Conservation (phyloP, 257 asterid genomes). For the Mitragyna speciosa region DNA sequence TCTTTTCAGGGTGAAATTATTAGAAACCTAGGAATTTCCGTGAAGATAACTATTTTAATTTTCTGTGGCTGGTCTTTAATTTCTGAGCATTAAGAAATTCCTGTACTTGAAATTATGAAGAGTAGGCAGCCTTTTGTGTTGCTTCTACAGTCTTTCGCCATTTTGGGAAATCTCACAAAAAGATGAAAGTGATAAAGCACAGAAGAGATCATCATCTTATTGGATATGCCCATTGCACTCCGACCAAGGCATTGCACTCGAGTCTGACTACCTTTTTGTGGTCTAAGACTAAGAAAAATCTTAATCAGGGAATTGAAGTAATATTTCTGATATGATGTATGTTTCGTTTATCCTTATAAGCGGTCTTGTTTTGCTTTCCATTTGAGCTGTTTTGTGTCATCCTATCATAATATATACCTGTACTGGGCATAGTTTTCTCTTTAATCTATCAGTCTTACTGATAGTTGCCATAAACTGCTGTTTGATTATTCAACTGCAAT, state of each 20-base stretch:
- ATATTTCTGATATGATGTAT: too few relatives aligned
- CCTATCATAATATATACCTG: neutral
- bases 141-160: neutral
- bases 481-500: neutral
- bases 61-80: neutral
- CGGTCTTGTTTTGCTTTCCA: neutral
- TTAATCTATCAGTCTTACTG: neutral
- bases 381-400: neutral
- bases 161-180: neutral
- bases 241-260: too few relatives aligned
- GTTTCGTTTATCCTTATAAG: neutral
- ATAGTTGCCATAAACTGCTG: neutral
- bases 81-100: neutral
- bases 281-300: neutral
- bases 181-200: neutral
- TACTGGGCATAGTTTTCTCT: neutral
- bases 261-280: neutral
- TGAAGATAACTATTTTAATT: too few relatives aligned
- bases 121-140: neutral
- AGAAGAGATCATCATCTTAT: neutral
- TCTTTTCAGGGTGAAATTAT: neutral
- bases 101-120: neutral
- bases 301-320: neutral
- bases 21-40: neutral
- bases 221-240: too few relatives aligned